A percentile compares a stretch with the other conserved stretches of the same genome.
Conservation (phyloP, 2,329 filamentous ascomycete species). For the Phyllosticta paracitricarpa region DNA sequence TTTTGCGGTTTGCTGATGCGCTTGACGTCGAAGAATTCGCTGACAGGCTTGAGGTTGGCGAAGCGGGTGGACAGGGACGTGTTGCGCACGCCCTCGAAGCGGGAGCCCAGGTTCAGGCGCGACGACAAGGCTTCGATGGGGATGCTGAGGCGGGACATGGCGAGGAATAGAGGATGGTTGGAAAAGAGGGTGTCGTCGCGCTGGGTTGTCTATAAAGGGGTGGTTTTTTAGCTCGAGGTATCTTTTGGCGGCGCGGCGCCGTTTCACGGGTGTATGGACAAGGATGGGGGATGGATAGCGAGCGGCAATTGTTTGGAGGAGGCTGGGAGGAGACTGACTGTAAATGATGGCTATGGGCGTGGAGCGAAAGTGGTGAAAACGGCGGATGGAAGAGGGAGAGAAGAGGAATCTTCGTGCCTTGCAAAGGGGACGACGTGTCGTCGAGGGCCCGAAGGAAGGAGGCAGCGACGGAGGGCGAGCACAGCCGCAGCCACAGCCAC, state of each 20-base stretch:
- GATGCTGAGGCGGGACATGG: conserved; percentile 83
- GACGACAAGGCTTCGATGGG: conserved; percentile 59
- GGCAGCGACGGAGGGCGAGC: not conserved
- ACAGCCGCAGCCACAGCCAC: not conserved
- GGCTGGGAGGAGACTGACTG: not conserved
- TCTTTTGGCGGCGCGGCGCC: not conserved
- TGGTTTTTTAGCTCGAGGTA: not conserved
- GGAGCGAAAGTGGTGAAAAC: not conserved
- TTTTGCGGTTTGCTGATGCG: conserved; percentile 88
- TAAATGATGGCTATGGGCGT: not conserved
- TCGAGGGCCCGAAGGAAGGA: not conserved
- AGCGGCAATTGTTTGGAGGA: not conserved
- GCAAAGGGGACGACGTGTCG: not conserved
- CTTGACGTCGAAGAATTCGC: conserved; percentile 95
- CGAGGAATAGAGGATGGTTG: not conserved
- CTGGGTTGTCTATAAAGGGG: not conserved
- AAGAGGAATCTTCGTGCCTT: not conserved
- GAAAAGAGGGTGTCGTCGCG: not conserved
- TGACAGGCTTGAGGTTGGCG: conserved; percentile 80
- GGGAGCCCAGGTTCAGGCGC: conserved; percentile 73
- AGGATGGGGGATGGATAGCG: not conserved
- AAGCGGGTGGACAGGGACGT: conserved; percentile 75
- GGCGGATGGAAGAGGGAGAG: not conserved
- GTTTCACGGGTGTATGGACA: not conserved
- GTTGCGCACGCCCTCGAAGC: conserved; percentile 72